Evolutionary conservation across 140 eudicot genomes (phyloP).

Genomic region (Flaveria floridana): DNA sequence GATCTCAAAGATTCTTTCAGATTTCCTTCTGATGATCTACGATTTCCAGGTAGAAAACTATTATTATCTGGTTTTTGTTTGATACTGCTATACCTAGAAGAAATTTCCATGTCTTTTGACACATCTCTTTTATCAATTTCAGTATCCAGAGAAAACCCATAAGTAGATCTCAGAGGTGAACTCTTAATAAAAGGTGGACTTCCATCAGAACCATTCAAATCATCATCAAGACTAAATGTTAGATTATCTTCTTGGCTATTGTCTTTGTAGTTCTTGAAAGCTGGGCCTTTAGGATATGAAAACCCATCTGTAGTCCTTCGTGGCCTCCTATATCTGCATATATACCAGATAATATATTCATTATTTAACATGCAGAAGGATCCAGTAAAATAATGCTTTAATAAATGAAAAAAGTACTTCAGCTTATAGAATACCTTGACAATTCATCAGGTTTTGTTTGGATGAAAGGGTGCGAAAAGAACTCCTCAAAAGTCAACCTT

Average conservation of each 20-base stretch:
- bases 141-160: conserved; percentile 58
- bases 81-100: conserved; percentile 40
- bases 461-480: conserved; percentile 65
- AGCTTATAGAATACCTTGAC: conserved; percentile 39
- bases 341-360: neutral
- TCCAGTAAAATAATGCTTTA: neutral
- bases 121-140: conserved; percentile 39
- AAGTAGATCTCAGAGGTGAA: conserved; percentile 52
- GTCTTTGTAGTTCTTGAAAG: conserved; percentile 44
- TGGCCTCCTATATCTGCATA: conserved; percentile 45
- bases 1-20: conserved; percentile 44
- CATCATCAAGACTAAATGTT: conserved; percentile 67
- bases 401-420: conserved; percentile 9
- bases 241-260: conserved; percentile 59
- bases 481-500: conserved; percentile 85
- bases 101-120: conserved; percentile 41
- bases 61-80: conserved; percentile 42
- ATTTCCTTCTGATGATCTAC: conserved; percentile 53
- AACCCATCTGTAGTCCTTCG: conserved; percentile 41
- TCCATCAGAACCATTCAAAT: conserved; percentile 55
- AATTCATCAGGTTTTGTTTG: conserved; percentile 46
- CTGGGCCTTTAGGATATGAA: conserved; percentile 41
- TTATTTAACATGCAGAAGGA: conserved; percentile 3
- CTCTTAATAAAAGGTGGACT: conserved; percentile 44
- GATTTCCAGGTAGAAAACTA: conserved; percentile 41